These are phyloP conservation scores for Pseudocercospora ulei DNA, from an alignment of 2,329 filamentous ascomycete genomes.

Conservation along the genomic window DNA sequence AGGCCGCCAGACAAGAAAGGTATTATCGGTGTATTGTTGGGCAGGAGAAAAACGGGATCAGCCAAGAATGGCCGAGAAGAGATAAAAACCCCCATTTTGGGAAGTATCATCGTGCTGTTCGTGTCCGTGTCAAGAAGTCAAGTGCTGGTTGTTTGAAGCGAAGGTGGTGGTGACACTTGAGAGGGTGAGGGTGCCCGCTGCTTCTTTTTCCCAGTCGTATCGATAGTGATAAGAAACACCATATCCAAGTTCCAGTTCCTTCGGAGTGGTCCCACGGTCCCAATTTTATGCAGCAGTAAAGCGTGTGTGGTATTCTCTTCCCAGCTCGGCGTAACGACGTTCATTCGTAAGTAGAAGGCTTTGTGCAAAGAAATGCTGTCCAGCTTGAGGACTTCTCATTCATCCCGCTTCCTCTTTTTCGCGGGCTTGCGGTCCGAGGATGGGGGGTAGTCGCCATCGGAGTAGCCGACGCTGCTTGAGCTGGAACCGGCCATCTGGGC, in stretches of 20 bases:
- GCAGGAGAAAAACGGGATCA: not conserved
- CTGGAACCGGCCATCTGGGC: conserved; percentile 57
- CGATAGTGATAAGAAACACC: conserved; percentile 1
- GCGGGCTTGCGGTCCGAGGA: conserved; percentile 32
- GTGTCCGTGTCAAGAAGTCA: conserved; percentile 1
- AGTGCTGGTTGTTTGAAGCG: not conserved
- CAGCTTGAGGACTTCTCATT: conserved; percentile 25
- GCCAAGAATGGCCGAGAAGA: conserved; percentile 5
- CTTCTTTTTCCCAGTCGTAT: not conserved
- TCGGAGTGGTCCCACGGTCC: not conserved
- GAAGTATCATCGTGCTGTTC: conserved; percentile 2
- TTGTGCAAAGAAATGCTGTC: conserved; percentile 4
- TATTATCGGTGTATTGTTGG: too few species aligned
- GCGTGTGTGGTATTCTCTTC: conserved; percentile 3
- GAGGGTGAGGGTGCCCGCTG: conserved; percentile 1
- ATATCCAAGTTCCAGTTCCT: not conserved
- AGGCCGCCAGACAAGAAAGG: too few species aligned
- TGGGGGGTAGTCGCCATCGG: conserved; percentile 25
- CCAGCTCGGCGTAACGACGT: conserved; percentile 7
- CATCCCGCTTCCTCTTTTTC: conserved; percentile 40
- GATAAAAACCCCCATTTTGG: too few species aligned
- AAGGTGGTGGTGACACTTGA: not conserved
- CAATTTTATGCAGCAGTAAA: conserved; percentile 1
- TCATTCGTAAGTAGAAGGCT: conserved; percentile 4
- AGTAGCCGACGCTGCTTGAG: conserved; percentile 35